A percentile compares a stretch with the other conserved stretches of the same genome.
Evolutionary conservation across 371 early-diverging fungal genomes (phyloP).

Genomic region (Mucor racemosus): DNA sequence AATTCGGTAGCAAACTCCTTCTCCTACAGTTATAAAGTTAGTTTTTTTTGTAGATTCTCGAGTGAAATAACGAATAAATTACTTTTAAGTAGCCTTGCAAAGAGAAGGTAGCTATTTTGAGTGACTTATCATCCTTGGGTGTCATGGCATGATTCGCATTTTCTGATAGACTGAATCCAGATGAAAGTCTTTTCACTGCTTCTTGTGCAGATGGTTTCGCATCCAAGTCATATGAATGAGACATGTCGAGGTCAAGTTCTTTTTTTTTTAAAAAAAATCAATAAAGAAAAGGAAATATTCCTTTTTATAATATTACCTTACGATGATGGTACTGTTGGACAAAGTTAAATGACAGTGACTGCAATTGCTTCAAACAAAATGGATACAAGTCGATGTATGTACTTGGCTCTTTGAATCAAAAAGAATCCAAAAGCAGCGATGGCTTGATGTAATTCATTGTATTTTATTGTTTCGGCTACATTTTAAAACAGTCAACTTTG

Average conservation of each 20-base stretch:
- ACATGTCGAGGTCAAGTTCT: slow-evolving; percentile 8
- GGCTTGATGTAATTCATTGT: too few relatives aligned
- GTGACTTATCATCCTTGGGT: slow-evolving; percentile 57
- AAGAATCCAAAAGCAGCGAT: too few relatives aligned
- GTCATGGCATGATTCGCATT: slow-evolving; percentile 18
- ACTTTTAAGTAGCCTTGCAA: slow-evolving; percentile 73
- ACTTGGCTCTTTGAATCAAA: too few relatives aligned
- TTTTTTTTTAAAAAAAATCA: not conserved
- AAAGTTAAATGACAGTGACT: slow-evolving; percentile 9
- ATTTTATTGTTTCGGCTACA: too few relatives aligned
- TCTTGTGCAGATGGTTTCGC: slow-evolving; percentile 45
- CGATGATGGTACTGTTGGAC: slow-evolving; percentile 2
- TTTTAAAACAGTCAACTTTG: too few relatives aligned
- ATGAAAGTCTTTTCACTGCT: slow-evolving; percentile 50
- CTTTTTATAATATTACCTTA: too few relatives aligned
- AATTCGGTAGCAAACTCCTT: slow-evolving; percentile 78
- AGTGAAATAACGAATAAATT: not conserved
- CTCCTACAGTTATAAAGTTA: slow-evolving; percentile 45
- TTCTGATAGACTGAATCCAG: slow-evolving; percentile 34
- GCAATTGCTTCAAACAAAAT: not conserved
- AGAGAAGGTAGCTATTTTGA: slow-evolving; percentile 69
- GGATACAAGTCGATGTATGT: too few relatives aligned
- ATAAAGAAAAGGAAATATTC: not conserved
- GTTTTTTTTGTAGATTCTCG: too few relatives aligned
- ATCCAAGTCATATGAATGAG: slow-evolving; percentile 37